Percentiles rank a stretch among this genome's conserved stretches.
These are phyloP conservation scores for Purshia tridentata DNA, from an alignment of 306 rosid species.

Conservation along the genomic window DNA sequence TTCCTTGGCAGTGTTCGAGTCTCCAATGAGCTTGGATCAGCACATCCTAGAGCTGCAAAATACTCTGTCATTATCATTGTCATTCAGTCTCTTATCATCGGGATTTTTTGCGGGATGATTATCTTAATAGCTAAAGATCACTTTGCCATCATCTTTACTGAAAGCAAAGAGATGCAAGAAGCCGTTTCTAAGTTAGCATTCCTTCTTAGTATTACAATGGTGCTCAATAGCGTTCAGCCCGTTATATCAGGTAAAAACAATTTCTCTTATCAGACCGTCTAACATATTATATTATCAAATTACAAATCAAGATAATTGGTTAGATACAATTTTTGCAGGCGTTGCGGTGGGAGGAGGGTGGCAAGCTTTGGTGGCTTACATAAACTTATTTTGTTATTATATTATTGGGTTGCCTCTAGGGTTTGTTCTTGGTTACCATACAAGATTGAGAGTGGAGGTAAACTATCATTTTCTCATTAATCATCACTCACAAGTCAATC, in stretches of 20 bases:
- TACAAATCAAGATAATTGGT: not conserved
- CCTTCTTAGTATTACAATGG: slow-evolving; percentile 85
- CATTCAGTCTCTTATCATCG: slow-evolving; percentile 62
- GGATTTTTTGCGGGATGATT: slow-evolving; percentile 48
- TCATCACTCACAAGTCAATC: not conserved
- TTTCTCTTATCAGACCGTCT: not conserved
- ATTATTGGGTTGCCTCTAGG: slow-evolving; percentile 85
- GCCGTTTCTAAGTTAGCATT: slow-evolving; percentile 81
- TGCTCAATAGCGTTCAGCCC: slow-evolving; percentile 86
- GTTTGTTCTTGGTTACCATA: slow-evolving; percentile 74
- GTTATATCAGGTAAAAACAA: slow-evolving; percentile 67
- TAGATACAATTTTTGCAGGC: slow-evolving; percentile 41
- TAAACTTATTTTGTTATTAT: slow-evolving; percentile 82
- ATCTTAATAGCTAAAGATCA: slow-evolving; percentile 57
- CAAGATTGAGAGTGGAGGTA: slow-evolving; percentile 71
- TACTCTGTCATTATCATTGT: slow-evolving; percentile 59
- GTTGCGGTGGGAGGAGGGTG: slow-evolving; percentile 99
- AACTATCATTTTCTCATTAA: slow-evolving; percentile 2
- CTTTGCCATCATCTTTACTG: slow-evolving; percentile 73
- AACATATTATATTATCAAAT: not conserved
- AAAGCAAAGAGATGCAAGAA: slow-evolving; percentile 63
- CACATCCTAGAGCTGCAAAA: slow-evolving; percentile 84
- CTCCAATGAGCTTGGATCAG: slow-evolving; percentile 93
- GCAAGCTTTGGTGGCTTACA: slow-evolving; percentile 92
- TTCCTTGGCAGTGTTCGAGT: slow-evolving; percentile 65